Base-by-base conservation (phyloP, 2,329 filamentous ascomycete species). In the Tolypocladium nubicola region DNA sequence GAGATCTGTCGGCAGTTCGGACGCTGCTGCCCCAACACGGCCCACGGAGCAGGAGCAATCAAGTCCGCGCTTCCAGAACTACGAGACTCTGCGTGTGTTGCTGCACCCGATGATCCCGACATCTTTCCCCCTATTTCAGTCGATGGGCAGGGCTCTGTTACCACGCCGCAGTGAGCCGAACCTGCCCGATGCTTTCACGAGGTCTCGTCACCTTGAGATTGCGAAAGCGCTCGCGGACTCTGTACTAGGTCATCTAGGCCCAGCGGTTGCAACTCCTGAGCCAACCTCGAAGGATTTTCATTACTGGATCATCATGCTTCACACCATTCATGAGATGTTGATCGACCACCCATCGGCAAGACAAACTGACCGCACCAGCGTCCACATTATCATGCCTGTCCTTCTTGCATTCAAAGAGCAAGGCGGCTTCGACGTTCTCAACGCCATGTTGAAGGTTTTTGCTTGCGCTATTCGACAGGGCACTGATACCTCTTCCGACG, bases 391-490 rank as follows among this genome's bases (percentile, higher is more conserved):
- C 56, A 88, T 90, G 49, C 81, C 94, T 35, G 86, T 97, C 40
- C 78, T 99, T 30, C 81, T 92, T 57, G 88, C 90, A 1, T 97
- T 99, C 75, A 93, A 92, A 70, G 86, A 90, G 59, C 81, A 85
- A 53, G 85, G 84, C 43, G 93, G 94, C 0, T 79, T 99, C 58
- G 80, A 85, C 10, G 79, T 84, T 6, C 75, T 97, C 59, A 90
- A 89, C 63, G 75, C 80, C 0, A 85, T 96, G 67, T 79, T 95
- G 11, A 76, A 83, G 45, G 78, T 81, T 21, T 94, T 95, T 64
- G 65, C 70, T n/a, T 57, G 59, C 10, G 63, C 66, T 54, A 64
- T 74, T 52, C 64, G 64, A 19, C 60, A 67, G 35, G 65, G 65
- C 4, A 56, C 64, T 21, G 65, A 65, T 37, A 79, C 83, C 55